phyloP scores from a whole-genome alignment of 2,329 filamentous ascomycete genomes.

The Orbilia quercus region DNA sequence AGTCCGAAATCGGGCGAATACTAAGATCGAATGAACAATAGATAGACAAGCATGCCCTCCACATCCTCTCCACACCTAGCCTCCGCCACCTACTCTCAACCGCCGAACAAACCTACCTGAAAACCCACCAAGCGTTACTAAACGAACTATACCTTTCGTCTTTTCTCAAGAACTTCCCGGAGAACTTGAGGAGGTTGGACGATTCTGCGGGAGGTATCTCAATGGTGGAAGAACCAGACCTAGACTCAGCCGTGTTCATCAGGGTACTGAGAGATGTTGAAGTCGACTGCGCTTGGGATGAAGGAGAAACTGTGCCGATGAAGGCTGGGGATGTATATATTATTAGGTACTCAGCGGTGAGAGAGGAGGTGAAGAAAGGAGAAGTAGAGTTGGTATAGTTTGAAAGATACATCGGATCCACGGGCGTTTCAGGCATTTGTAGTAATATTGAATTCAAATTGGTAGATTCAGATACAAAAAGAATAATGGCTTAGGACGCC shows the following conservation, averaged over 20 bases:
- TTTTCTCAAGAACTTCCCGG: conserved; percentile 85
- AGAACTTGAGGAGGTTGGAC: conserved; percentile 82
- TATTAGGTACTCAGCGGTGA: conserved; percentile 61
- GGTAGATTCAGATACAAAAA: not conserved
- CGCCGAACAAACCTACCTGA: conserved; percentile 83
- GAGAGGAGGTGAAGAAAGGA: conserved; percentile 60
- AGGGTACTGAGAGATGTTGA: conserved; percentile 72
- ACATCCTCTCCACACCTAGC: conserved; percentile 73
- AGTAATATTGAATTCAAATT: too few relatives aligned
- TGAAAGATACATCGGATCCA: not conserved
- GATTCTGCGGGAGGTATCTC: conserved; percentile 88
- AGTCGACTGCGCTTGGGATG: conserved; percentile 60
- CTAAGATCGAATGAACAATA: conserved; percentile 61
- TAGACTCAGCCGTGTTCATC: conserved; percentile 85
- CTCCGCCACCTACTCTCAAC: conserved; percentile 75
- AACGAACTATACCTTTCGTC: conserved; percentile 85
- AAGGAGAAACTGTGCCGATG: conserved; percentile 60
- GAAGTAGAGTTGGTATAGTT: conserved; percentile 61
- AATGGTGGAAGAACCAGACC: conserved; percentile 91
- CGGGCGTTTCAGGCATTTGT: conserved; percentile 7
- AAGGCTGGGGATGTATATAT: conserved; percentile 61
- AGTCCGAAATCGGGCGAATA: not conserved
- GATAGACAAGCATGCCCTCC: conserved; percentile 81
- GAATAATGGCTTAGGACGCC: not conserved
- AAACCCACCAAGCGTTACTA: conserved; percentile 83